These are phyloP conservation scores for Xerocomellus amylosporus DNA, from an alignment of 768 basidiomycete genomes.

Conservation along the genomic window DNA sequence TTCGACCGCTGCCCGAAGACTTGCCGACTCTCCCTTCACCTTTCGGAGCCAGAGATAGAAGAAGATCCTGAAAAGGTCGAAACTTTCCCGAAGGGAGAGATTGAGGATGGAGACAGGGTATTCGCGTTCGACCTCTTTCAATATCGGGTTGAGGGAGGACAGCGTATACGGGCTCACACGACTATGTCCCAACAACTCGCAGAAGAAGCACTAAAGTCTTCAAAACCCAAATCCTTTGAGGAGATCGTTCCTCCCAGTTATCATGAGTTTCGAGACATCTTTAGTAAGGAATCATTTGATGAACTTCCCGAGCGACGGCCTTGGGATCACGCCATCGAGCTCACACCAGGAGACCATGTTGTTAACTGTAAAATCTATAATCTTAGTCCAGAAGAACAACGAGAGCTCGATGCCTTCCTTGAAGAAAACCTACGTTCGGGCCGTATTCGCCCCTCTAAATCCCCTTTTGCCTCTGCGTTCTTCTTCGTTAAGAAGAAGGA, in stretches of 20 bases:
- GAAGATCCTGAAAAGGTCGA: background rate
- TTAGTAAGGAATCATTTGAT: slow-evolving; percentile 21
- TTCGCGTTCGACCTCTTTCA: background rate
- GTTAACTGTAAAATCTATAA: background rate
- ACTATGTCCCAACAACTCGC: background rate
- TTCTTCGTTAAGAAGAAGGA: background rate
- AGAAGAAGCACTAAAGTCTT: background rate
- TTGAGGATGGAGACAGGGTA: slow-evolving; percentile 2
- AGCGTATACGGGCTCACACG: background rate
- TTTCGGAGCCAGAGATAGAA: background rate
- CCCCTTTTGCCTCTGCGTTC: background rate
- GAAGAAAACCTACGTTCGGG: slow-evolving; percentile 21
- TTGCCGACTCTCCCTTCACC: background rate
- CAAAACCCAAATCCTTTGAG: background rate
- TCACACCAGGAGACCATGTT: background rate
- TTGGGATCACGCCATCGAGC: slow-evolving; percentile 1
- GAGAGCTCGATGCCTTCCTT: slow-evolving; percentile 13
- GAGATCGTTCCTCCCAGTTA: slow-evolving; percentile 6
- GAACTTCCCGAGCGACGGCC: slow-evolving; percentile 14
- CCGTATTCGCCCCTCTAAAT: background rate
- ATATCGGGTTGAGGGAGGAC: background rate
- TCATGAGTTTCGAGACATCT: slow-evolving; percentile 16
- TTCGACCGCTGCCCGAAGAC: slow-evolving; percentile 2
- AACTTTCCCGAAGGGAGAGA: background rate
- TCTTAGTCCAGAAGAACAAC: background rate